A percentile compares a stretch with the other conserved stretches of the same genome.
These are phyloP conservation scores for Coniella vitis DNA, from an alignment of 2,329 filamentous ascomycete genomes.

Conservation along the genomic window DNA sequence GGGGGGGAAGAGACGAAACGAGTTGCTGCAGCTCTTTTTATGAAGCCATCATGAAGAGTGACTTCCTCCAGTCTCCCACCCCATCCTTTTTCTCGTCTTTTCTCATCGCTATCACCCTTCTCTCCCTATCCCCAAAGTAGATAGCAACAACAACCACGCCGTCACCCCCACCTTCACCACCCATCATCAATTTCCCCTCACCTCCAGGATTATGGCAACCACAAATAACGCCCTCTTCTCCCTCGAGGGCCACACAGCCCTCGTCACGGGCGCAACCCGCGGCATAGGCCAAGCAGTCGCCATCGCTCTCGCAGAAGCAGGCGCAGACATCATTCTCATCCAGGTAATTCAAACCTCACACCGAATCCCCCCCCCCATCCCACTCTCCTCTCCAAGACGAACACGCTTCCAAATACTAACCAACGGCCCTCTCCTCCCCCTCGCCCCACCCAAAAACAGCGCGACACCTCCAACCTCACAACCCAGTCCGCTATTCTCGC, in stretches of 20 bases:
- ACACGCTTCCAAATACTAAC: not conserved
- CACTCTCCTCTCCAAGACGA: not conserved
- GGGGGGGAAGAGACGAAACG: no score
- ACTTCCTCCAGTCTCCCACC: no score
- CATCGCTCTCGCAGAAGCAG: constrained; percentile 51
- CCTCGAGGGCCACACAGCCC: constrained; percentile 48
- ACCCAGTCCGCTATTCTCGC: constrained; percentile 58
- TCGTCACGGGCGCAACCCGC: constrained; percentile 50
- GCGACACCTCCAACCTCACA: constrained; percentile 27
- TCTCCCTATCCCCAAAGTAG: no score
- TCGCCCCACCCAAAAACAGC: constrained; percentile 17
- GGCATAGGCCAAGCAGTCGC: constrained; percentile 53
- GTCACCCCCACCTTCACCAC: not conserved
- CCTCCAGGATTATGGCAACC: not conserved
- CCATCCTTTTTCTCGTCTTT: no score
- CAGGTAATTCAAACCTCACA: constrained; percentile 31
- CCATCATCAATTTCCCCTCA: not conserved
- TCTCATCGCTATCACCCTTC: no score
- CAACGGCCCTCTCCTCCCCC: not conserved
- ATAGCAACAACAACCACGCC: no score
- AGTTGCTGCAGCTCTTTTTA: no score
- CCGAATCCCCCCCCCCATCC: no score
- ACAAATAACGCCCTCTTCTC: constrained; percentile 37
- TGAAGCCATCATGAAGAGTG: no score
- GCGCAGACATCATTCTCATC: constrained; percentile 49